These are phyloP conservation scores for Akanthomyces uredinophilus DNA, from an alignment of 2,329 filamentous ascomycete species.

Conservation along the genomic window DNA sequence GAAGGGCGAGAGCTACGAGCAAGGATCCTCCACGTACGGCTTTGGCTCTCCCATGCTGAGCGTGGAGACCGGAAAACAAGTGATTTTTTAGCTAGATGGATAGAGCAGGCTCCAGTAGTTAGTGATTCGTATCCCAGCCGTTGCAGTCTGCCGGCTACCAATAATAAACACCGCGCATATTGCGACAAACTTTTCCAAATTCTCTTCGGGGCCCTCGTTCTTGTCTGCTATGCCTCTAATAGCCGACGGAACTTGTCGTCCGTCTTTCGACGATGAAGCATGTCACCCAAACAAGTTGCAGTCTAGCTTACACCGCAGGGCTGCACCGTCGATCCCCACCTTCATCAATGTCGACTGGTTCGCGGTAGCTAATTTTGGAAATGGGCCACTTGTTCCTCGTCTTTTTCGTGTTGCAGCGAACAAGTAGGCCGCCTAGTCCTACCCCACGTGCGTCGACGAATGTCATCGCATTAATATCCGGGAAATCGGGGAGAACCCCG, in stretches of 20 bases:
- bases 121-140: neutral
- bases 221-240: neutral
- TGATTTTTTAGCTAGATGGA: slow-evolving; percentile 16
- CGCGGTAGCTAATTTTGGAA: neutral
- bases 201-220: neutral
- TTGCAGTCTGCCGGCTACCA: neutral
- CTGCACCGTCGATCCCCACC: neutral
- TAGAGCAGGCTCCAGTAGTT: neutral
- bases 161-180: neutral
- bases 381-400: neutral
- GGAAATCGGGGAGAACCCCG: neutral
- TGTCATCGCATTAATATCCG: neutral
- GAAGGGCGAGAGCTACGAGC: slow-evolving; percentile 14
- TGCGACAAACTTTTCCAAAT: too few species aligned
- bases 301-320: neutral
- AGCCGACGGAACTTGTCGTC: neutral
- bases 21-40: slow-evolving; percentile 16
- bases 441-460: neutral
- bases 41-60: slow-evolving; percentile 21
- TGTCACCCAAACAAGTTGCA: neutral
- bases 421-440: neutral
- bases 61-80: slow-evolving; percentile 17
- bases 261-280: neutral
- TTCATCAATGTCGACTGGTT: neutral
- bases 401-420: neutral